These are phyloP conservation scores for Diaporthe longicolla DNA, from an alignment of 2,329 filamentous ascomycete species.

Conservation along the genomic window DNA sequence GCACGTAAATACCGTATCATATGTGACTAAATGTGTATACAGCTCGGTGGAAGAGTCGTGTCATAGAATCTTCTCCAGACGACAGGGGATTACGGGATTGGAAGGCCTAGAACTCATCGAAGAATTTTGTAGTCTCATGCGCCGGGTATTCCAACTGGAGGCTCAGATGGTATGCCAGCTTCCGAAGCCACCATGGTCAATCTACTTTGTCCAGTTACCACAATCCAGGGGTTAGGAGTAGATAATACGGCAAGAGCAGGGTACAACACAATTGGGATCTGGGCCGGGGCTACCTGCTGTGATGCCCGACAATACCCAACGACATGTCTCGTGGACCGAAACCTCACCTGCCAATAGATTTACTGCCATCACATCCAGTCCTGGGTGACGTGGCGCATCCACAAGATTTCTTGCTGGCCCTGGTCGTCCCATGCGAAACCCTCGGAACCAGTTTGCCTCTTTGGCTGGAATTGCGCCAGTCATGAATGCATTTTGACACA, in stretches of 20 bases:
- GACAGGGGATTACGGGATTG: neutral
- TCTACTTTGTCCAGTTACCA: neutral
- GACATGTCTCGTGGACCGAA: constrained; percentile 20
- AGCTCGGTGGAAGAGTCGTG: neutral
- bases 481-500: no score
- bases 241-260: neutral
- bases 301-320: constrained; percentile 8
- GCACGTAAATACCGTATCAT: neutral
- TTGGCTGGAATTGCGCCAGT: neutral
- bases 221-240: neutral
- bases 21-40: neutral
- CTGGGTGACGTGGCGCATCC: constrained; percentile 13
- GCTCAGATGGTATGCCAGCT: constrained; percentile 18
- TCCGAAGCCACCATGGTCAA: neutral
- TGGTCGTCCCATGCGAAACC: no score
- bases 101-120: neutral
- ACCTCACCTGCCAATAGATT: constrained; percentile 20
- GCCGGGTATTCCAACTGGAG: neutral
- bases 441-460: neutral
- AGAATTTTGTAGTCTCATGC: neutral
- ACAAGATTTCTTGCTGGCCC: neutral
- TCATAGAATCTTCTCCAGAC: neutral
- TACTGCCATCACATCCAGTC: neutral
- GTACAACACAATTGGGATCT: neutral
- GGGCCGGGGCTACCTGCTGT: constrained; percentile 16